Conservation (phyloP, 2,329 filamentous ascomycete genomes). For the Chaetomiaceae sp. region DNA sequence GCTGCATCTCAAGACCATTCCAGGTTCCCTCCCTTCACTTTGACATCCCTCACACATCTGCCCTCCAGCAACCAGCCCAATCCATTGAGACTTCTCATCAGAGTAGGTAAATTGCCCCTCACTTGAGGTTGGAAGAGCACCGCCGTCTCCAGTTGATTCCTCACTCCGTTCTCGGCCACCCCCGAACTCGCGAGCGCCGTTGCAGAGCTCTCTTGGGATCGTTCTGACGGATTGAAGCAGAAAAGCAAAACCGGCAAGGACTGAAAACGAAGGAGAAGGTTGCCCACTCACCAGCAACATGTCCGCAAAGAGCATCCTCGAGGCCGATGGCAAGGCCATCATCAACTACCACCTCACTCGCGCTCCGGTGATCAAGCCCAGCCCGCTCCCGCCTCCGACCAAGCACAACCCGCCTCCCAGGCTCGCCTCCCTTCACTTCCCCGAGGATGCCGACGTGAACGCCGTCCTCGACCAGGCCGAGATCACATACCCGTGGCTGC, state of each 20-base stretch:
- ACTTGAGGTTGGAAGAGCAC: conserved; percentile 11
- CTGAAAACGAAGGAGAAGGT: conserved; percentile 9
- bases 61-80: not conserved
- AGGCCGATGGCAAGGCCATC: conserved; percentile 99
- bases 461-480: conserved; percentile 92
- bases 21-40: conserved; percentile 7
- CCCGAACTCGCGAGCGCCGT: conserved; percentile 8
- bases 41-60: not conserved
- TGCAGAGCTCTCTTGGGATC: not conserved
- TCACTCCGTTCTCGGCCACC: not conserved
- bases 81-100: conserved; percentile 13
- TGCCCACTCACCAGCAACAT: conserved; percentile 43
- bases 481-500: conserved; percentile 93
- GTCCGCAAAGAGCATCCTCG: conserved; percentile 95
- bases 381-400: conserved; percentile 75
- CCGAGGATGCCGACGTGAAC: conserved; percentile 77
- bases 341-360: conserved; percentile 99
- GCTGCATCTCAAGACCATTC: conserved; percentile 15
- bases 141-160: not conserved
- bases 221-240: conserved; percentile 7
- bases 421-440: conserved; percentile 89
- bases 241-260: conserved; percentile 9
- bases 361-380: conserved; percentile 95
- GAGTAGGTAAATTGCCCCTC: conserved; percentile 15
- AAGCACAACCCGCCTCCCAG: conserved; percentile 91